Evolutionary conservation across 441 rosid genomes (phyloP).

Genomic region (Croton laevigatus): DNA sequence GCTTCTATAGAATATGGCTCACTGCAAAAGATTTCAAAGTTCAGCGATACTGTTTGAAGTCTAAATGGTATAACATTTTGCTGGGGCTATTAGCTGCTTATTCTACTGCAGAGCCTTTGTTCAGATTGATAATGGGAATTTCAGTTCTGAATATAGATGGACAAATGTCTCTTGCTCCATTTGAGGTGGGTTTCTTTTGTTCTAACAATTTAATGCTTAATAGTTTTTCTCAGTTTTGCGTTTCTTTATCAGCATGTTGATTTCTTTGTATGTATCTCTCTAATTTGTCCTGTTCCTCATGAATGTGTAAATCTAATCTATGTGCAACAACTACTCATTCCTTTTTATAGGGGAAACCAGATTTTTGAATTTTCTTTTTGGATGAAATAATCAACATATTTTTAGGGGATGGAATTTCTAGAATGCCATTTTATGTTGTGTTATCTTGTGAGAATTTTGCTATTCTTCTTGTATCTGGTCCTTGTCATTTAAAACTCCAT

Average conservation of each 20-base stretch:
- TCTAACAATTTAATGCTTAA: background rate
- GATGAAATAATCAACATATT: background rate
- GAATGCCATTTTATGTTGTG: background rate
- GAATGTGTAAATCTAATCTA: background rate
- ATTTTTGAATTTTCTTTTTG: background rate
- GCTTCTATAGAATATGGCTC: slow-evolving; percentile 80
- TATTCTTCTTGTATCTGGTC: background rate
- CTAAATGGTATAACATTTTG: slow-evolving; percentile 64
- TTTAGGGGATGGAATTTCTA: background rate
- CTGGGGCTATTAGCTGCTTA: slow-evolving; percentile 66
- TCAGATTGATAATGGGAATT: slow-evolving; percentile 79
- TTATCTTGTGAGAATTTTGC: background rate
- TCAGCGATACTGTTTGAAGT: slow-evolving; percentile 65
- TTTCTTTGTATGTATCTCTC: background rate
- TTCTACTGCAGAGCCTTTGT: slow-evolving; percentile 77
- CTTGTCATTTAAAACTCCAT: background rate
- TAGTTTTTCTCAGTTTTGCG: slow-evolving; percentile 2
- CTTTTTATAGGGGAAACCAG: background rate
- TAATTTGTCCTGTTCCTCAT: background rate
- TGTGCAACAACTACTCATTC: background rate
- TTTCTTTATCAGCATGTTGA: slow-evolving; percentile 1
- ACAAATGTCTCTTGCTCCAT: slow-evolving; percentile 71
- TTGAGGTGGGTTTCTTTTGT: slow-evolving; percentile 57
- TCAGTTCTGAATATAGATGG: slow-evolving; percentile 78
- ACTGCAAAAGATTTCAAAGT: slow-evolving; percentile 59